These are phyloP conservation scores for Ulota crispa DNA, from an alignment of 225 moss, liverwort and hornwort species.

Conservation along the genomic window DNA sequence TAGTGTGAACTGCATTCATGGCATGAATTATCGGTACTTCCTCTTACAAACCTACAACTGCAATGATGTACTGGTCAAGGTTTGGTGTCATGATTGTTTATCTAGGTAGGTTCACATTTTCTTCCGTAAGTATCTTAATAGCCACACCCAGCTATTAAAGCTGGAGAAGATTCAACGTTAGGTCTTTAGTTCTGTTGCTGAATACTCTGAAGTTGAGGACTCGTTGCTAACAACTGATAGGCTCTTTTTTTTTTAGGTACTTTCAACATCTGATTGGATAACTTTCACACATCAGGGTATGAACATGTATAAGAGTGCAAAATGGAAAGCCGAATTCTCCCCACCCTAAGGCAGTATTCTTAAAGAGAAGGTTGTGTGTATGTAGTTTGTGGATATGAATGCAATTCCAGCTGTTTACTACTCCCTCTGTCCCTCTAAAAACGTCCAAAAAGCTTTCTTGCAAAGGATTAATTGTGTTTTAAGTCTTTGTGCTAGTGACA, in stretches of 20 bases:
- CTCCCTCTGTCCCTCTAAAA: too few relatives aligned
- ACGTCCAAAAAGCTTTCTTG: too few relatives aligned
- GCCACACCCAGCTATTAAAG: neutral
- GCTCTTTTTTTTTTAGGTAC: neutral
- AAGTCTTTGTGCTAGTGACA: too few relatives aligned
- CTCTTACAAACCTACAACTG: neutral
- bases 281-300: too few relatives aligned
- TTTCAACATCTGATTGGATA: too few relatives aligned
- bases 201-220: neutral
- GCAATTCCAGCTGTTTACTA: neutral
- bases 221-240: neutral
- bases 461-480: too few relatives aligned
- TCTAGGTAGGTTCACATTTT: neutral
- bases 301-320: too few relatives aligned
- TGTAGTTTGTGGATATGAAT: neutral
- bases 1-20: neutral
- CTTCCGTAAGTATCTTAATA: neutral
- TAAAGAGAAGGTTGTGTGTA: neutral
- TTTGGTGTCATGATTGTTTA: neutral
- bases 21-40: neutral
- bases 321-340: too few relatives aligned
- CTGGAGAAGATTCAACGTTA: neutral
- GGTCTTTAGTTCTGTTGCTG: neutral
- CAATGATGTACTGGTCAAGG: neutral
- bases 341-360: too few relatives aligned